Evolutionary conservation across 345 rosid species (phyloP), one percentile per base, ranked within the genome.

Genomic region (Kernera saxatilis): DNA sequence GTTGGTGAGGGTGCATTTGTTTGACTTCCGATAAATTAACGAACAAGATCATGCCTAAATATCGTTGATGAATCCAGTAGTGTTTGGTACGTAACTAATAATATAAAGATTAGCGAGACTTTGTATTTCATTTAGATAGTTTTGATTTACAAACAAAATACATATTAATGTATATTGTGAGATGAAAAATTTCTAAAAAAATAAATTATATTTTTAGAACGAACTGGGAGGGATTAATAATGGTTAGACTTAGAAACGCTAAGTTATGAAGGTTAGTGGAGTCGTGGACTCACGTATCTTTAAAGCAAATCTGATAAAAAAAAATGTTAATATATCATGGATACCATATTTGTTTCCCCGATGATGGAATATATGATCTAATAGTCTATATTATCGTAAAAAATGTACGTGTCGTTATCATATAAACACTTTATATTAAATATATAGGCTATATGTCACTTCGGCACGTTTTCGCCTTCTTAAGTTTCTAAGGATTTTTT

Each of bases 231-330:
- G 27, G 32, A 29, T 60, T 27, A 27, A 60, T 6, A 61, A 71
- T 39, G 41, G 61, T 29, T 51, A 50, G 74, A 59, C 30, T 70
- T 46, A 12, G 45, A 69, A 12, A 61, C 39, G 10, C 60, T 27
- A 49, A 37, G 60, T 39, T 49, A 48, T 8, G 44, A 72, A 53
- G 29, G 67, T 73, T 39, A 58, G 78, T 67, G 61, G 72, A 66
- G 67, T 49, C 67, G 78, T 74, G 78, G 46, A 49, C 46, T 66
- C 78, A 74, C 78, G 72, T 73, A 73, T 43, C 8, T 25, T 29
- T 14, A 0, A 73, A 39, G 35, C 26, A 49, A 48, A 57, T 37
- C 43, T 37, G 32, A 45, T 36, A 13, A 32, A 30, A 36, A 18
- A 18, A 50, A 51, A 54, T 30, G 1, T 29, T 5, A 29, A 5